Evolutionary conservation across 345 rosid genomes (phyloP), one percentile per base, ranked within the genome.

Genomic region (Carallia brachiata): DNA sequence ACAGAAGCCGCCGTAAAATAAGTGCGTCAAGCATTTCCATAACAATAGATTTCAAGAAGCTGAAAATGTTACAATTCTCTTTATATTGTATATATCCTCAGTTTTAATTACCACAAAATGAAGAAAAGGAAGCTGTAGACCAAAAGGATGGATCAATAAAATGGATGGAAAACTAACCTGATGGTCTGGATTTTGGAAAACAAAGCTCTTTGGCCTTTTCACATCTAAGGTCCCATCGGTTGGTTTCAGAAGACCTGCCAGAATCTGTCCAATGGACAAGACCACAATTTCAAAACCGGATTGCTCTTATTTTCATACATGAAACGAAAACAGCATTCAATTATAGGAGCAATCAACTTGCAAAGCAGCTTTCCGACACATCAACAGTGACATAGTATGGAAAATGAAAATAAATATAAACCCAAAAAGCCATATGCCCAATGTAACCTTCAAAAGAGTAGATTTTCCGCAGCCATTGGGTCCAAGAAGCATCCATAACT

Each of bases 401-500:
- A 56, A 56, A 10, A 44, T 32, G 23, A 52, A 52, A 56, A 7
- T 9, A 10, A 8, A 4, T 56, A 12, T 8, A 5, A 27, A 27
- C 19, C 36, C 30, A 36, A 39, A 34, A 66, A 62, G 28, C 34
- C 30, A 70, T 17, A 15, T 28, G 9, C 1, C 0, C 9, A 52
- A 44, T 53, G 27, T 61, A 52, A 91, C 98, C 96, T 91, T 94
- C 77, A 94, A 84, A 79, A 91, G 95, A 55, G 97, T 94, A 66
- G 98, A 94, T 85, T 94, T 94, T 0, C 98, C 98, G 73, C 96
- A 94, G 16, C 98, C 97, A 74, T 94, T 94, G 54, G 98, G 98
- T 10, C 98, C 97, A 69, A 91, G 97, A 78, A 91, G 81, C 97
- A 94, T 91, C 96, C 98, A 91, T 58, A 94, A 76, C 66, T 89